Conservation (phyloP, 306 rosid species). For the Leucaena leucocephala region DNA sequence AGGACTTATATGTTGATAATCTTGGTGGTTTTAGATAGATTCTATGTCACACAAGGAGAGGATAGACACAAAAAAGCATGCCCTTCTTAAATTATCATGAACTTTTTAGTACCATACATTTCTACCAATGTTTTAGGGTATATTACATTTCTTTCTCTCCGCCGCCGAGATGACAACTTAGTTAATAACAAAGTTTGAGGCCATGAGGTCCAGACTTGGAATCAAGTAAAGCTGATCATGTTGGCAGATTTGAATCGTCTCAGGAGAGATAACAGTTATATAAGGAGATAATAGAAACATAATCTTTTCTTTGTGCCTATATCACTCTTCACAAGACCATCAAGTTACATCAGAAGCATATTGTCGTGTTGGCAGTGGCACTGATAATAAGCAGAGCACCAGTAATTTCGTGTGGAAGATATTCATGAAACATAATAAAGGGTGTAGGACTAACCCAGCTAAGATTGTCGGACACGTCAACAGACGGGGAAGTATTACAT, state of each 20-base stretch:
- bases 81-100: neutral
- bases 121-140: neutral
- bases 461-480: constrained; percentile 84
- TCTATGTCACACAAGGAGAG: neutral
- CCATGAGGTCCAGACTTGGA: neutral
- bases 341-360: neutral
- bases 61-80: neutral
- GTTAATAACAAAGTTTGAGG: constrained; percentile 9
- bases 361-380: neutral
- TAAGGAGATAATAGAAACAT: neutral
- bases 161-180: neutral
- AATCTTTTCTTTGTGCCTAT: neutral
- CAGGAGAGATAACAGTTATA: neutral
- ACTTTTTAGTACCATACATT: neutral
- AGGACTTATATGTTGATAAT: neutral
- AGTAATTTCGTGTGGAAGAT: neutral
- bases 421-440: constrained; percentile 11
- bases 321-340: neutral
- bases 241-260: neutral
- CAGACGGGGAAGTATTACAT: constrained; percentile 83
- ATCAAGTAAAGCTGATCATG: constrained; percentile 12
- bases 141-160: neutral
- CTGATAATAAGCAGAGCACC: neutral
- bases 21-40: neutral
- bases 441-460: constrained; percentile 71